Conservation (phyloP, 2,329 filamentous ascomycete species). For the Nothopassalora personata region DNA sequence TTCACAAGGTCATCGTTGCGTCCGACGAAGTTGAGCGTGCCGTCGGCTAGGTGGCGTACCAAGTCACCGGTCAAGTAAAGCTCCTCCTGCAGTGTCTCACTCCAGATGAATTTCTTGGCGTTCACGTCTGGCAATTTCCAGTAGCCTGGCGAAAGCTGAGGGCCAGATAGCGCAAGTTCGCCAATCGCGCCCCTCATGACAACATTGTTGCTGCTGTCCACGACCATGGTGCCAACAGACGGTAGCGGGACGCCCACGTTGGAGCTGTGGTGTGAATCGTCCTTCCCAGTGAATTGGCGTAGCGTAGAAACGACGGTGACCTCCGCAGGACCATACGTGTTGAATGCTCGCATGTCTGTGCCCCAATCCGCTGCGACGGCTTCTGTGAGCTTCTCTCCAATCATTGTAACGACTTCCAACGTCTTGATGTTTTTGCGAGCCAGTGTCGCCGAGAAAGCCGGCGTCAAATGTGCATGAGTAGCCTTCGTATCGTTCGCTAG, state of each 20-base stretch:
- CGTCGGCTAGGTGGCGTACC: slow-evolving; percentile 15
- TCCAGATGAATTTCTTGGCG: slow-evolving; percentile 31
- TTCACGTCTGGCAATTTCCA: slow-evolving; percentile 30
- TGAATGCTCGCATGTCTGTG: slow-evolving; percentile 9
- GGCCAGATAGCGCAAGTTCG: slow-evolving; percentile 30
- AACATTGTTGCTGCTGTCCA: slow-evolving; percentile 5
- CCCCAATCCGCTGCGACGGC: slow-evolving; percentile 5
- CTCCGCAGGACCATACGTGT: slow-evolving; percentile 15
- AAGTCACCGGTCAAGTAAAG: slow-evolving; percentile 20
- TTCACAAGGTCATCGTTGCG: slow-evolving; percentile 19
- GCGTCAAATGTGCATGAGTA: slow-evolving; percentile 14
- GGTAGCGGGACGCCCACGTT: slow-evolving; percentile 10
- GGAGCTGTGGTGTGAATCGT: slow-evolving; percentile 11
- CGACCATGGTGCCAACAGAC: slow-evolving; percentile 10
- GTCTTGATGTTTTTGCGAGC: slow-evolving; percentile 5
- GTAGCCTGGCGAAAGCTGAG: slow-evolving; percentile 30
- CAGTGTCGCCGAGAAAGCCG: slow-evolving; percentile 7
- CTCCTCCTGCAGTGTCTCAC: slow-evolving; percentile 46
- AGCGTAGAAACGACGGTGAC: slow-evolving; percentile 15
- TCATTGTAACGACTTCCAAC: slow-evolving; percentile 14
- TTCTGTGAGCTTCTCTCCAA: slow-evolving; percentile 12
- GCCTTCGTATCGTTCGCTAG: slow-evolving; percentile 1
- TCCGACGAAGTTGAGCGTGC: slow-evolving; percentile 14
- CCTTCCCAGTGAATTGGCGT: slow-evolving; percentile 10
- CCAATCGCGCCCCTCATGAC: slow-evolving; percentile 22